Evolutionary conservation across 2,329 filamentous ascomycete genomes (phyloP), one percentile per base, ranked within the genome.

Genomic region (Ascochyta lentis): DNA sequence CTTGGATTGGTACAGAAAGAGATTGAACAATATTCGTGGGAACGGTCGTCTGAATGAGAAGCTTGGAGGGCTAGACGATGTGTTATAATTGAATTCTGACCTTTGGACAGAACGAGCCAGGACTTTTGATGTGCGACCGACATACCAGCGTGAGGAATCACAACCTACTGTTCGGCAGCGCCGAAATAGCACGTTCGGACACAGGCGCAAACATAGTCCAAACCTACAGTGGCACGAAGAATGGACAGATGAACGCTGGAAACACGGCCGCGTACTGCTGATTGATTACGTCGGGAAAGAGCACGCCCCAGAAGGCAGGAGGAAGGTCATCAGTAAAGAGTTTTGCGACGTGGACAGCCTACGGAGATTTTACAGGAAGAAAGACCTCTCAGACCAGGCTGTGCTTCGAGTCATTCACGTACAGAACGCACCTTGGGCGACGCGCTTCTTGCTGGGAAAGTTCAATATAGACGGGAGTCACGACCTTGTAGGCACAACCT

Each of bases 381-480:
- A 69, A 23, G 64, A 74, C 13, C 63, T 75, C 42, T 68, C 71
- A 3, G 61, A 69, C 16, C 69, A 74, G 52, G 71, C 76, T 31
- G 72, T 74, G 12, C 64, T 77, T 26, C 60, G 76, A 6, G 71
- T 78, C n/a, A 75, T 76, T 2, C 82, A 84, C 57, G 79, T 84
- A 4, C 82, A 84, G 64, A 84, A 84, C 57, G 81, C 81, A 6
- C 69, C 70, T 7, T 83, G 81, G 80, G 82, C 82, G 0, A 78
- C 76, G 31, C 70, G 70, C 2, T 84, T 78, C 57, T 67, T 84
- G 2, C 68, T 83, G 31, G 71, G 76, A 26, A 84, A 83, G 59
- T 84, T 81, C 71, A 81, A 83, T 49, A 83, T 84, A 55, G 75
- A 80, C 51, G 75, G 80, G 42, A 76, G 75, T 38, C 72, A 76